Percentiles rank a stretch among this genome's conserved stretches.
phyloP scores from a whole-genome alignment of 371 early-diverging fungal species.

The Neoconidiobolus thromboides region DNA sequence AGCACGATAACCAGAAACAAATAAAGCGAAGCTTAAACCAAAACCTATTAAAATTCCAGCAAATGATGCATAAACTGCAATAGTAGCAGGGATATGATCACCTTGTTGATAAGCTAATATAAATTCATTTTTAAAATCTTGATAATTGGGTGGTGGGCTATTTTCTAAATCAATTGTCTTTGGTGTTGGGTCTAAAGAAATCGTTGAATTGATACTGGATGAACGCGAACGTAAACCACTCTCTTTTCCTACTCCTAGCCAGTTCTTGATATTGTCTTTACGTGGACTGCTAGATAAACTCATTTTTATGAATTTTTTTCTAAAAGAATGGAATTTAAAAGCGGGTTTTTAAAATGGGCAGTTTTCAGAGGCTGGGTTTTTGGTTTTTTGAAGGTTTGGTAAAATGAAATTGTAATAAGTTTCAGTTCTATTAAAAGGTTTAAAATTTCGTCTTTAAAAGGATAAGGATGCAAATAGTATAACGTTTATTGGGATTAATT shows the following conservation, averaged over 20 bases:
- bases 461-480: too few relatives aligned
- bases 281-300: not conserved
- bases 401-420: too few relatives aligned
- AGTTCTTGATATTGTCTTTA: not conserved
- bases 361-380: too few relatives aligned
- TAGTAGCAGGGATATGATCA: not conserved
- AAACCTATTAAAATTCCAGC: slow-evolving; percentile 5
- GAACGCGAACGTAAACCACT: too few relatives aligned
- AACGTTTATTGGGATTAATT: too few relatives aligned
- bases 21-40: not conserved
- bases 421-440: too few relatives aligned
- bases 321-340: too few relatives aligned
- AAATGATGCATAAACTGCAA: not conserved
- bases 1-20: not conserved
- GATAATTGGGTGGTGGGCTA: not conserved
- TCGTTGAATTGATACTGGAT: not conserved
- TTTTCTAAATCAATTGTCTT: not conserved
- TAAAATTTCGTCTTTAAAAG: too few relatives aligned
- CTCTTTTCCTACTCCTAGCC: too few relatives aligned
- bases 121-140: not conserved
- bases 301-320: not conserved
- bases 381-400: too few relatives aligned
- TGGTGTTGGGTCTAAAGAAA: not conserved
- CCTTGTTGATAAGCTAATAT: not conserved
- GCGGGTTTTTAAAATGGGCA: too few relatives aligned